phyloP scores from a whole-genome alignment of 2,329 filamentous ascomycete genomes.

The Penicillium sp. region DNA sequence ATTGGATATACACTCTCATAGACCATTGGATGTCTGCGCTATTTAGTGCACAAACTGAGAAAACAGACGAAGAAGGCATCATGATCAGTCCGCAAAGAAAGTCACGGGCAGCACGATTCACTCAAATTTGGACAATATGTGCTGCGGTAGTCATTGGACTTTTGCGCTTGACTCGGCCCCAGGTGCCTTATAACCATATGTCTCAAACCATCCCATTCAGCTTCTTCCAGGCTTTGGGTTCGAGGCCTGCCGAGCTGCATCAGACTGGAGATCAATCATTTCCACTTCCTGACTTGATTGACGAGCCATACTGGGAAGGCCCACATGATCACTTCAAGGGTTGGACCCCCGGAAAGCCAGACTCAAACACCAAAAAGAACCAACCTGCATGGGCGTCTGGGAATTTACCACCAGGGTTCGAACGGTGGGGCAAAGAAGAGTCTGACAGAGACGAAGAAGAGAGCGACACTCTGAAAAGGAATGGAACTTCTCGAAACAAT shows the following conservation, averaged over 20 bases:
- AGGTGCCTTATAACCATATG: conserved; percentile 31
- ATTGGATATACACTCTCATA: conserved; percentile 18
- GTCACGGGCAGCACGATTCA: background rate
- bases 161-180: conserved; percentile 25
- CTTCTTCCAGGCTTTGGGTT: conserved; percentile 20
- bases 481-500: conserved; percentile 7
- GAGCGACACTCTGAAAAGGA: background rate
- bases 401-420: conserved; percentile 26
- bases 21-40: conserved; percentile 24
- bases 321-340: conserved; percentile 29
- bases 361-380: conserved; percentile 1
- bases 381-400: conserved; percentile 24
- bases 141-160: conserved; percentile 8
- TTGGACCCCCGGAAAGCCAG: conserved; percentile 24
- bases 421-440: conserved; percentile 19
- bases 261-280: conserved; percentile 18
- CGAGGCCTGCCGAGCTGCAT: background rate
- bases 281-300: conserved; percentile 25
- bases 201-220: conserved; percentile 31
- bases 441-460: background rate
- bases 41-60: conserved; percentile 12
- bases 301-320: conserved; percentile 28
- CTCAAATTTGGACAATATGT: conserved; percentile 20
- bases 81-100: conserved; percentile 5
- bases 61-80: conserved; percentile 15